These are phyloP conservation scores for Phytophthora constricta DNA, from an alignment of 352 stramenopile species.

Conservation along the genomic window DNA sequence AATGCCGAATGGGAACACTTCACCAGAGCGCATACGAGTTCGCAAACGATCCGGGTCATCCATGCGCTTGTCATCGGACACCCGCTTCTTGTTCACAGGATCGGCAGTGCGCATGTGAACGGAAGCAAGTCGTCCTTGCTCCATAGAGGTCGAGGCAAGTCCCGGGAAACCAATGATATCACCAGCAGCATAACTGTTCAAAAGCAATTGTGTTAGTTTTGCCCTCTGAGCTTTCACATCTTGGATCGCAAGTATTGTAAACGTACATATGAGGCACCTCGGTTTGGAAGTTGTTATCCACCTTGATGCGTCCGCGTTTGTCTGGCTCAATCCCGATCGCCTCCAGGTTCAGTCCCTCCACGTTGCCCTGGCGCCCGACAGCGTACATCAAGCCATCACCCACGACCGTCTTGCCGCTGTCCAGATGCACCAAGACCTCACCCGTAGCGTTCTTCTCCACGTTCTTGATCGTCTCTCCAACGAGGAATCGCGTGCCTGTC, in stretches of 20 bases:
- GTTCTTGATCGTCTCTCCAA: conserved; percentile 79
- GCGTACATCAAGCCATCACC: conserved; percentile 88
- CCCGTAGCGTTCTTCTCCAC: conserved; percentile 69
- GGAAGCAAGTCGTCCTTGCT: conserved; percentile 87
- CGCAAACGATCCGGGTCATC: conserved; percentile 73
- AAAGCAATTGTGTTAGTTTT: conserved; percentile 7
- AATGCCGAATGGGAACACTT: conserved; percentile 89
- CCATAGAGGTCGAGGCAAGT: conserved; percentile 91
- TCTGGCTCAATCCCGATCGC: conserved; percentile 80
- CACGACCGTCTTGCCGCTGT: conserved; percentile 88
- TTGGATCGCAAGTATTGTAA: not conserved
- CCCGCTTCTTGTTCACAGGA: conserved; percentile 66
- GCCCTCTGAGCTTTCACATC: not conserved
- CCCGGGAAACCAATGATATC: conserved; percentile 92
- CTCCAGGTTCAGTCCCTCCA: conserved; percentile 83
- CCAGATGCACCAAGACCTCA: conserved; percentile 81
- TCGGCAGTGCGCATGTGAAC: conserved; percentile 86
- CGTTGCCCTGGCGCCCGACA: conserved; percentile 87
- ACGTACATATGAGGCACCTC: conserved; percentile 86
- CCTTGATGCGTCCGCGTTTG: conserved; percentile 85
- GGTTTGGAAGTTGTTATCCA: conserved; percentile 92
- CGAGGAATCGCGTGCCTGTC: conserved; percentile 86
- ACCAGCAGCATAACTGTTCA: conserved; percentile 83
- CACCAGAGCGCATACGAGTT: conserved; percentile 85
- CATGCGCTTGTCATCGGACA: conserved; percentile 50